Percentiles rank a stretch among this genome's conserved stretches.
phyloP scores from a whole-genome alignment of 2,329 filamentous ascomycete species.

The Gnomoniopsis sp. region DNA sequence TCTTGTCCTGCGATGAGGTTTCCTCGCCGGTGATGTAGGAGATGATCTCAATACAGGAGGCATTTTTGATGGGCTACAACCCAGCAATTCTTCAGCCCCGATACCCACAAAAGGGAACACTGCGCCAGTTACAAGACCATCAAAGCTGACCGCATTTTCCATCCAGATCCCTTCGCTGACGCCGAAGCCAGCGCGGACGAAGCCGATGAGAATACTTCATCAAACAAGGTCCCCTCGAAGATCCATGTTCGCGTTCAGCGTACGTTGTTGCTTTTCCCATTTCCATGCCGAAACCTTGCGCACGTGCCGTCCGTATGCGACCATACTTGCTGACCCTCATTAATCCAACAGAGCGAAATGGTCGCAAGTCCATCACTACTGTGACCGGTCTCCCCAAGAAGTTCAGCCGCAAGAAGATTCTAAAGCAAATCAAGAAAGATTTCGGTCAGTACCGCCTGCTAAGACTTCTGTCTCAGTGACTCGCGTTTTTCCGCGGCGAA shows the following conservation, averaged over 20 bases:
- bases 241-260: conserved; percentile 99
- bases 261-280: conserved; percentile 48
- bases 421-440: conserved; percentile 99
- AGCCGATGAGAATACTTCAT: conserved; percentile 22
- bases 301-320: neutral
- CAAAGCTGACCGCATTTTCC: conserved; percentile 2
- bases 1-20: neutral
- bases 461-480: neutral
- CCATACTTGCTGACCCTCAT: neutral
- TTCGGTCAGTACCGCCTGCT: conserved; percentile 61
- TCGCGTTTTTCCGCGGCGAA: neutral
- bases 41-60: neutral
- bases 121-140: neutral
- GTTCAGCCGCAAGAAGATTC: conserved; percentile 99
- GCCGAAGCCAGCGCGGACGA: conserved; percentile 99
- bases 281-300: too few species aligned
- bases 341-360: conserved; percentile 85
- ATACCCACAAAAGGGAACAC: neutral
- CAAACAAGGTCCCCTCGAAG: conserved; percentile 87
- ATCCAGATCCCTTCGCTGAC: conserved; percentile 98
- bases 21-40: neutral
- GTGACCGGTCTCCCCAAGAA: conserved; percentile 98
- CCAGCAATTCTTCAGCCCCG: neutral
- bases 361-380: conserved; percentile 99
- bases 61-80: neutral